phyloP scores from a whole-genome alignment of 331 rosid genomes.

The Malus hybrid region DNA sequence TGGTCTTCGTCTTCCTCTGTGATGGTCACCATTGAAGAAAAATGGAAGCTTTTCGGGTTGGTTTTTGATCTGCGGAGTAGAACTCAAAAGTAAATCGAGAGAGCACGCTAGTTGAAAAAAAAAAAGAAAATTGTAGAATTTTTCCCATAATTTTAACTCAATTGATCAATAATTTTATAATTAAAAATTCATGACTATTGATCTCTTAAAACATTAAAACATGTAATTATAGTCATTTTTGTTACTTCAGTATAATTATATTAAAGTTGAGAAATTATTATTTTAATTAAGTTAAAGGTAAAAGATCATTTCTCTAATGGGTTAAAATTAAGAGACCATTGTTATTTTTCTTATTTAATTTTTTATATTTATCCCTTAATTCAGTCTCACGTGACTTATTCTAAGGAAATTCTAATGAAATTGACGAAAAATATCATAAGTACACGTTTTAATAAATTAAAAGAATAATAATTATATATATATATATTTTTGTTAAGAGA shows the following conservation, averaged over 20 bases:
- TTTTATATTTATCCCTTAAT: too few species aligned
- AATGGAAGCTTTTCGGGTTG: slow-evolving; percentile 8
- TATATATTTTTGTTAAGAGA: too few species aligned
- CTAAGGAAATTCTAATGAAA: rapidly evolving
- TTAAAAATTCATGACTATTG: too few species aligned
- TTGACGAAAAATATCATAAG: rapidly evolving
- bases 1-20: slow-evolving; percentile 56
- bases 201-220: rapidly evolving
- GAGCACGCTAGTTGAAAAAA: too few species aligned
- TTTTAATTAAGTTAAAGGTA: too few species aligned
- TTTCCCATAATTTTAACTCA: too few species aligned
- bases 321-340: too few species aligned
- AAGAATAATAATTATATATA: rapidly evolving
- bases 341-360: rapidly evolving
- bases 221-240: too few species aligned
- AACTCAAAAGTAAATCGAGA: neutral
- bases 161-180: rapidly evolving
- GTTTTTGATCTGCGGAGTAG: neutral
- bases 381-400: too few species aligned
- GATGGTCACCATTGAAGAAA: slow-evolving; percentile 63
- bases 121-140: too few species aligned
- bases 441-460: rapidly evolving
- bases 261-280: too few species aligned
- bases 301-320: too few species aligned
- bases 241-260: rapidly evolving